A percentile compares a stretch with the other conserved stretches of the same genome.
Evolutionary conservation across 2,329 filamentous ascomycete genomes (phyloP).

Genomic region (Chrysosporium queenslandicum): DNA sequence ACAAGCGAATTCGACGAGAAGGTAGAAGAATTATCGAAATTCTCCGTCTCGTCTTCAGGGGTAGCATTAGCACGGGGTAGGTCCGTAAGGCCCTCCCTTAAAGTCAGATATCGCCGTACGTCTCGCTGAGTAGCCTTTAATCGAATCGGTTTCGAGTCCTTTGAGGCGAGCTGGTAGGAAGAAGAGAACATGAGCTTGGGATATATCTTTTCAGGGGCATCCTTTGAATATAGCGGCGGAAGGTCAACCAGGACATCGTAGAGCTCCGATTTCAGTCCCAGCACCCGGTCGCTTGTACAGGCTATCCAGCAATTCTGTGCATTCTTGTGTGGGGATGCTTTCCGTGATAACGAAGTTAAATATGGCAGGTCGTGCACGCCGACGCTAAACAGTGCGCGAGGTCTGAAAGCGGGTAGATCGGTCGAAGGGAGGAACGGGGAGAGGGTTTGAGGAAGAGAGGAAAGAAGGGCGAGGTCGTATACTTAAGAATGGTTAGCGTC

Average conservation of each 20-base stretch:
- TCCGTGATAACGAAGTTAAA: constrained; percentile 55
- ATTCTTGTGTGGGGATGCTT: constrained; percentile 28
- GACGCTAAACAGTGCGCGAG: constrained; percentile 80
- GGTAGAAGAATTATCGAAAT: constrained; percentile 33
- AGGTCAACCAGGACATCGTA: constrained; percentile 86
- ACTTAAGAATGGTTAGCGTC: constrained; percentile 45
- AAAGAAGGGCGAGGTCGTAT: constrained; percentile 86
- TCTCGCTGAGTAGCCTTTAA: constrained; percentile 87
- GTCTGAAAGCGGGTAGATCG: constrained; percentile 51
- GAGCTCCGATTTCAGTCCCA: constrained; percentile 72
- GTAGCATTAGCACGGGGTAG: constrained; percentile 20
- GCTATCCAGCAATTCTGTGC: constrained; percentile 69
- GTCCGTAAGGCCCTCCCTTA: constrained; percentile 51
- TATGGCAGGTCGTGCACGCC: constrained; percentile 87
- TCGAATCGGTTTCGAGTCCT: constrained; percentile 22
- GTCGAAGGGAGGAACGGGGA: constrained; percentile 57
- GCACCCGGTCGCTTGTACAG: constrained; percentile 89
- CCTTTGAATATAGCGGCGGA: constrained; percentile 51
- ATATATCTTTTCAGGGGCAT: constrained; percentile 56
- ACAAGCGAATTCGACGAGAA: constrained; percentile 39
- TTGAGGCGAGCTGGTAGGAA: constrained; percentile 46
- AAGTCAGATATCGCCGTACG: constrained; percentile 63
- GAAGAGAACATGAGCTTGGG: constrained; percentile 51
- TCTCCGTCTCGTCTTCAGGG: constrained; percentile 27
- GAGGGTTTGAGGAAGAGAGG: constrained; percentile 70